phyloP scores from a whole-genome alignment of 225 moss, liverwort and hornwort species.

The Bryum argenteum region DNA sequence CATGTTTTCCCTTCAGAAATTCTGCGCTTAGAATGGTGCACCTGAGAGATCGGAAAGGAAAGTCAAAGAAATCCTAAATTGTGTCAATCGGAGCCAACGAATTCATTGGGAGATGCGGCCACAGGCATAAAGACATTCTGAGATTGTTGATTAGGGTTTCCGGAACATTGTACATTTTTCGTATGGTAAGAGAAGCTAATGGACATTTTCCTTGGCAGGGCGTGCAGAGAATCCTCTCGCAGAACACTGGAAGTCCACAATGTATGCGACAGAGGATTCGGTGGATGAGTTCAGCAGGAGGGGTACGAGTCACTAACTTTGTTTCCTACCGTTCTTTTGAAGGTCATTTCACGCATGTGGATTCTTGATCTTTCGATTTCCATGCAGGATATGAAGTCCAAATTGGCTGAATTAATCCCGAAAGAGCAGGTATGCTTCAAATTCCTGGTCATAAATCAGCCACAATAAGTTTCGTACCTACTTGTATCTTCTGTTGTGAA shows the following conservation, averaged over 20 bases:
- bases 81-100: neutral
- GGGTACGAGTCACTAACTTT: slow-evolving; percentile 15
- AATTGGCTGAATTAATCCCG: slow-evolving; percentile 50
- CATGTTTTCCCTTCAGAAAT: too few relatives aligned
- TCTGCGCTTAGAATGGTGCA: neutral
- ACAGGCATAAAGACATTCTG: neutral
- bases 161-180: neutral
- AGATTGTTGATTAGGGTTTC: neutral
- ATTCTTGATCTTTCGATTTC: slow-evolving; percentile 15
- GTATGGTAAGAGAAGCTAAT: too few relatives aligned
- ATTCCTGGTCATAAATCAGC: neutral
- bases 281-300: slow-evolving; percentile 37
- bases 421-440: slow-evolving; percentile 41
- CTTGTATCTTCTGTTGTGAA: slow-evolving; percentile 14
- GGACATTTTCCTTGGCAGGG: slow-evolving; percentile 17
- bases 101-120: neutral
- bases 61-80: too few relatives aligned
- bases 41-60: neutral
- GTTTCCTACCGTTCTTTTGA: neutral
- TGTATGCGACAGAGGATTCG: slow-evolving; percentile 34
- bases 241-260: slow-evolving; percentile 17
- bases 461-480: neutral
- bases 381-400: slow-evolving; percentile 55
- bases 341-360: neutral
- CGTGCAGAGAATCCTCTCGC: slow-evolving; percentile 16